Evolutionary conservation across 352 stramenopile genomes (phyloP).

Genomic region (Poterioochromonas sp.): DNA sequence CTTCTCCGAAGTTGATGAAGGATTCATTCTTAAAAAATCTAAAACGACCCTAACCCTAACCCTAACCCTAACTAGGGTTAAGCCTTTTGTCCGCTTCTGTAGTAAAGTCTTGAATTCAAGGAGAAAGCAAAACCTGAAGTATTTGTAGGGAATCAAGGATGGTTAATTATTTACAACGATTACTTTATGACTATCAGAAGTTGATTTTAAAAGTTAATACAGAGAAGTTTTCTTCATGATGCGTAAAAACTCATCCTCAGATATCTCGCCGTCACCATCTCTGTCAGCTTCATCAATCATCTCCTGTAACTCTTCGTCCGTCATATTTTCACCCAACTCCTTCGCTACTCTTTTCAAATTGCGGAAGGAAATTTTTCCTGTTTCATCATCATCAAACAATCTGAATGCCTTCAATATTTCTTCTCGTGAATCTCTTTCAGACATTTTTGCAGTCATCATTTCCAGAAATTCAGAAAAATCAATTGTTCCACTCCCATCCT

Average conservation of each 20-base stretch:
- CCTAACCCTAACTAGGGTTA: too few species aligned
- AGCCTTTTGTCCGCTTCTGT: too few species aligned
- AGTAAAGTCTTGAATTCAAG: too few species aligned
- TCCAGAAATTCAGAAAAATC: slow-evolving; percentile 94
- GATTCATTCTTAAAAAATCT: too few species aligned
- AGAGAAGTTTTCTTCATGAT: slow-evolving; percentile 94
- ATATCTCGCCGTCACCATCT: slow-evolving; percentile 90
- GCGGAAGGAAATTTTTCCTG: slow-evolving; percentile 87
- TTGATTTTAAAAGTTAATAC: slow-evolving; percentile 55
- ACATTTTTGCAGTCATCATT: slow-evolving; percentile 92
- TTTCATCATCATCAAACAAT: slow-evolving; percentile 94
- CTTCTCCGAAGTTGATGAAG: too few species aligned
- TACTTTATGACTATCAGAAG: too few species aligned
- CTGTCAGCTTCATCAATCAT: slow-evolving; percentile 95
- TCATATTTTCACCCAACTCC: slow-evolving; percentile 97
- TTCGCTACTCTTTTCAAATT: slow-evolving; percentile 95
- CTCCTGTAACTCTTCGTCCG: slow-evolving; percentile 92
- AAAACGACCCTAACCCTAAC: too few species aligned
- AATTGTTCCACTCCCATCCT: slow-evolving; percentile 84
- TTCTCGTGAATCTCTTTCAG: slow-evolving; percentile 84
- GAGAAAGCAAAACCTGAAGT: too few species aligned
- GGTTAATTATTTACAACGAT: too few species aligned
- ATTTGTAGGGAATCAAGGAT: too few species aligned
- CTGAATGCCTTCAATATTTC: slow-evolving; percentile 92
- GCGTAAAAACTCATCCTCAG: slow-evolving; percentile 89